Evolutionary conservation across 2,329 filamentous ascomycete species (phyloP), one percentile per base, ranked within the genome.

Genomic region (Verticillium isaacii): DNA sequence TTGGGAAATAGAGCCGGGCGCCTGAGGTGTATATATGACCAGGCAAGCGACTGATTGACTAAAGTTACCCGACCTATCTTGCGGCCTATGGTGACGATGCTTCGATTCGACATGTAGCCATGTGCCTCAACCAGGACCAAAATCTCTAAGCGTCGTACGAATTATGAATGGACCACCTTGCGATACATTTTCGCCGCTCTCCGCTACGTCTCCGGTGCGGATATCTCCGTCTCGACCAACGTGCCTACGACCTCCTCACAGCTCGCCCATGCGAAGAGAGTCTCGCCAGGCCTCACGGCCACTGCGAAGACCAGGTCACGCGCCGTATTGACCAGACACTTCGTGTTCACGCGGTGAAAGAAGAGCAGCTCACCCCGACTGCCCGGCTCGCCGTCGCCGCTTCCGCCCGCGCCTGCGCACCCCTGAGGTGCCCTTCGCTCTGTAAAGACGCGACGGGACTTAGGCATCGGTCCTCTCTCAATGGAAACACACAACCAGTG

Each of bases 211-310:
- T 12, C 32, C n/a, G 58, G 58, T 9, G 58, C 59, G 4, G 29
- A 32, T 9, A 63, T 59, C 23, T 61, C 61, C 3, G 15, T 59
- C 56, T 63, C 63, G 15, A 82, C 71, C 36, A 78, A 71, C 0
- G 86, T 88, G 1, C 86, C 86, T 3, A 88, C 91, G 68, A 98
- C 89, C 54, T 92, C 89, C 75, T 97, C 94, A 66, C 93, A 98
- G 73, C 91, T 90, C 57, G 93, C 86, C 63, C 87, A 91, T 29
- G 81, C 81, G 37, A 95, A 83, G 3, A 81, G 76, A 61, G 89
- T 84, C 19, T 84, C 82, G 0, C 78, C 71, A 5, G 77, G 77
- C 1, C 73, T 81, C 23, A 92, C 71, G 0, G 83, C 76, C 1
- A 87, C 83, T 0, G 69, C 23, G 75, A 83, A 65, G 89, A 89